These are phyloP conservation scores for Canavalia gladiata DNA, from an alignment of 306 rosid genomes.

Conservation along the genomic window DNA sequence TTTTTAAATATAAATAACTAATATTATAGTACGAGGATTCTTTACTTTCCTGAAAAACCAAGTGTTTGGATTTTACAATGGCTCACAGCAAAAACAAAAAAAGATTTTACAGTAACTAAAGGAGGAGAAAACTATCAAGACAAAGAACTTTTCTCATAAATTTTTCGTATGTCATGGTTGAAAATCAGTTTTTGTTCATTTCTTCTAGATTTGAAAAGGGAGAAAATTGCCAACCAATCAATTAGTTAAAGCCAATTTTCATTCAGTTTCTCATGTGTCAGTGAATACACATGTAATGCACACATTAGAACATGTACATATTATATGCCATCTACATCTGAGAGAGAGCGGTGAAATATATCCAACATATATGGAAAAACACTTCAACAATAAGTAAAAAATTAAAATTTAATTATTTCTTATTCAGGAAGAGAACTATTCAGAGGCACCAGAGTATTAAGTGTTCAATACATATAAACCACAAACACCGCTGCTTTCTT, in stretches of 20 bases:
- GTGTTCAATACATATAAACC: constrained; percentile 2
- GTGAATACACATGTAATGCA: not conserved
- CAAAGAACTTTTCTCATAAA: not conserved
- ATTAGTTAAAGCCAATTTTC: not conserved
- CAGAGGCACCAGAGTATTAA: constrained; percentile 10
- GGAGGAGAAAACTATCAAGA: not conserved
- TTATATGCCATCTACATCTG: not conserved
- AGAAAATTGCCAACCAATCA: constrained; percentile 7
- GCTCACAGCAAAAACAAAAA: not conserved
- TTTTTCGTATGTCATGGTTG: not conserved
- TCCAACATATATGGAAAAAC: not conserved
- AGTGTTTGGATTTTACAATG: not conserved
- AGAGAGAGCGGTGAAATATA: not conserved
- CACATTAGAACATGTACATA: not conserved
- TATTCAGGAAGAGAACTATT: constrained; percentile 22
- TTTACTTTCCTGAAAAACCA: not conserved
- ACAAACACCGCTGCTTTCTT: not conserved
- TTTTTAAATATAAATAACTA: too few relatives aligned
- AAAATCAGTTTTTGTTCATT: not conserved
- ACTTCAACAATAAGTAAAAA: constrained; percentile 3
- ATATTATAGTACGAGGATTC: not conserved
- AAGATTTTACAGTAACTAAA: not conserved
- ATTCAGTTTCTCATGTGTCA: constrained; percentile 10
- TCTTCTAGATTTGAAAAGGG: not conserved
- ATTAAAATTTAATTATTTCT: not conserved